Evolutionary conservation across 2,329 filamentous ascomycete genomes (phyloP).

Genomic region (Talaromyces funiculosus): DNA sequence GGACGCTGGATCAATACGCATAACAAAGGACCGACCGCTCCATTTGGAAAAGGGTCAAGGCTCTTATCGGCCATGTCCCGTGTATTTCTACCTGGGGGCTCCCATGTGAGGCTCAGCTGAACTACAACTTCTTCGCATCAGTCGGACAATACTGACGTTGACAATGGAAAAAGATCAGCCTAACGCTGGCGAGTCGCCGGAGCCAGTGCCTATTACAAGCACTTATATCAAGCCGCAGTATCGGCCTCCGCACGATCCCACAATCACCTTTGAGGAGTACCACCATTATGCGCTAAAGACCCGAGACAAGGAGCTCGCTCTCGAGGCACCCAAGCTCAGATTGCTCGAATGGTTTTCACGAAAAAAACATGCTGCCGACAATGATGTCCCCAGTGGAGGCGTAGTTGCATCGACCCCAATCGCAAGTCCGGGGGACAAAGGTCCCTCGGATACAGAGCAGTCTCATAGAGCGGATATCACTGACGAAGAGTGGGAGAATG

Average conservation of each 20-base stretch:
- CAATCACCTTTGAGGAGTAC: slow-evolving; percentile 33
- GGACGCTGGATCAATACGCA: neutral
- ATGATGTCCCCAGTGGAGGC: neutral
- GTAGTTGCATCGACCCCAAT: neutral
- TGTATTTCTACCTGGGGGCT: neutral
- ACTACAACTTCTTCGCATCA: neutral
- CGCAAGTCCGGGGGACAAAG: neutral
- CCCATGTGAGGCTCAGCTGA: neutral
- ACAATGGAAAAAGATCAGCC: neutral
- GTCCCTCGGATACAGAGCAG: neutral
- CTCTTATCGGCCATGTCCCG: neutral
- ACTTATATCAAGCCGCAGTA: slow-evolving; percentile 14
- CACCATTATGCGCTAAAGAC: slow-evolving; percentile 30
- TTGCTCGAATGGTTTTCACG: slow-evolving; percentile 3
- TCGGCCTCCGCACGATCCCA: slow-evolving; percentile 23
- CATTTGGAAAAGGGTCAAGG: neutral
- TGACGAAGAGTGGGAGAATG: slow-evolving; percentile 45
- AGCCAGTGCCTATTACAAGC: neutral
- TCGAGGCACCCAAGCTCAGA: slow-evolving; percentile 3
- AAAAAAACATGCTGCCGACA: neutral
- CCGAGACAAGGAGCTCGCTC: slow-evolving; percentile 27
- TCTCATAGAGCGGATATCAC: slow-evolving; percentile 19
- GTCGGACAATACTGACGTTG: neutral
- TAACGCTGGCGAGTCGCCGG: neutral
- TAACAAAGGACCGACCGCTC: neutral